These are phyloP conservation scores for Penicillium sumatraense DNA, from an alignment of 2,329 filamentous ascomycete genomes.

Conservation along the genomic window DNA sequence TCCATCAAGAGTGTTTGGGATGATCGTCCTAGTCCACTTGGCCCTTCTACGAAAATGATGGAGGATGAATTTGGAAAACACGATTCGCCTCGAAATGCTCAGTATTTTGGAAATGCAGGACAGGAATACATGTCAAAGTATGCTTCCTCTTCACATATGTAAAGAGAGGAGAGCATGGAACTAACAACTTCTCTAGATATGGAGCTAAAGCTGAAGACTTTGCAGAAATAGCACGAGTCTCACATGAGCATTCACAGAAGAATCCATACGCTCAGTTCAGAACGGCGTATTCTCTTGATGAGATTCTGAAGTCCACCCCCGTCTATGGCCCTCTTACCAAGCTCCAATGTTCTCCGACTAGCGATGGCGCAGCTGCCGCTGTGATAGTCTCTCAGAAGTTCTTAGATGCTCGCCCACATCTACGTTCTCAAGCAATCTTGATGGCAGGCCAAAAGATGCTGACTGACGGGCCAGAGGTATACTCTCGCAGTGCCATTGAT, in stretches of 20 bases:
- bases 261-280: conserved; percentile 98
- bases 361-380: conserved; percentile 85
- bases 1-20: conserved; percentile 81
- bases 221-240: conserved; percentile 88
- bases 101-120: conserved; percentile 94
- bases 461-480: conserved; percentile 81
- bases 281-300: conserved; percentile 83
- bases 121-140: conserved; percentile 92
- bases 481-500: conserved; percentile 80
- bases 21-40: conserved; percentile 79
- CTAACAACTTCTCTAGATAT: conserved; percentile 58
- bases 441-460: conserved; percentile 86
- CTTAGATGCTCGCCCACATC: conserved; percentile 81
- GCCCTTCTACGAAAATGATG: conserved; percentile 77
- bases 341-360: conserved; percentile 95
- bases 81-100: conserved; percentile 80
- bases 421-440: conserved; percentile 77
- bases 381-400: conserved; percentile 88
- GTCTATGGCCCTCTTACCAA: conserved; percentile 90
- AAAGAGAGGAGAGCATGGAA: neutral
- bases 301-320: conserved; percentile 75
- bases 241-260: conserved; percentile 84
- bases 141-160: conserved; percentile 25
- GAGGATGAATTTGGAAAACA: conserved; percentile 76
- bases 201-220: conserved; percentile 84